Base-by-base conservation (phyloP, 352 stramenopile species). In the Pilasporangium apinafurcum region DNA sequence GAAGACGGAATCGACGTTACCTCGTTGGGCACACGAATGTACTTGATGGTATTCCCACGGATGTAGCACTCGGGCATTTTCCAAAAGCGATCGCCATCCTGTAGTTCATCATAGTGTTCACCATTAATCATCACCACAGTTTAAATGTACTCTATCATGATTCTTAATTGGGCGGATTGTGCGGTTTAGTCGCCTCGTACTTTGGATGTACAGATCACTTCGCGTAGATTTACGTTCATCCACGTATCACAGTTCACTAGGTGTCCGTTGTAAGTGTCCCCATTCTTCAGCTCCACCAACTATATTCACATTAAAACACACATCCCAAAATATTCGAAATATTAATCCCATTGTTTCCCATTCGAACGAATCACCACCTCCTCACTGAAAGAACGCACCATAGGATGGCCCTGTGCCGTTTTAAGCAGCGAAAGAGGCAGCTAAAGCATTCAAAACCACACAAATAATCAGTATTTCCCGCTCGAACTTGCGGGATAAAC, bases 141-240 rank as follows among this genome's bases (percentile, higher is more conserved):
- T n/a, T n/a, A n/a, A n/a, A n/a, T n/a, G n/a, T n/a, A n/a, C n/a
- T n/a, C n/a, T n/a, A n/a, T 44, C 37, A 8, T 36, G 21, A 33
- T 42, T 3, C 12, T 13, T n/a, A 42, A 55, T 42, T 5, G 6
- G 16, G 21, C 16, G 13, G 21, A 24, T 42, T 3, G 21, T 30
- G 22, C 22, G 20, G 5, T 5, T 4, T 18, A 12, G 10, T 33
- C n/a, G n/a, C n/a, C 18, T 24, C 36, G 34, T 56, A 95, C 86
- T 63, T 94, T 93, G 26, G 90, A 98, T 16, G 97, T 99, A 53
- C 95, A 98, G 64, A 99, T 98, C n/a, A 99, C 95, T 59, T 99
- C 95, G 13, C 84, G 78, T 25, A 99, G 66, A 59, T 98, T 98
- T 51, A 99, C 92, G 65, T 99, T 99, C 97, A 99, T 99, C 84